Evolutionary conservation across 2,329 filamentous ascomycete species (phyloP), one percentile per base, ranked within the genome.

Genomic region (Cercospora brassicicola): DNA sequence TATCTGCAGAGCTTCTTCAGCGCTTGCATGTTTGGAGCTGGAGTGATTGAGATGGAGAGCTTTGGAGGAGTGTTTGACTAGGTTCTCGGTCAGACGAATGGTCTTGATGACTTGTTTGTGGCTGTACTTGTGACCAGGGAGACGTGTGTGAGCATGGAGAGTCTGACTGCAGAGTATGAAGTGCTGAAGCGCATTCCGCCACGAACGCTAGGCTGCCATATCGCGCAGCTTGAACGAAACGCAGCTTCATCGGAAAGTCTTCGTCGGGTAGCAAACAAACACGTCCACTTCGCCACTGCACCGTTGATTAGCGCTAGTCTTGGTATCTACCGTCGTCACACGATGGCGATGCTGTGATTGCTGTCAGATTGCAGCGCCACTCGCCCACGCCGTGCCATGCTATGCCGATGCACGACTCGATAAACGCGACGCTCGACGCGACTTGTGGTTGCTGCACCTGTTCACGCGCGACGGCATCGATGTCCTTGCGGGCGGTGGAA

Each of bases 1-100:
- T 57, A 61, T 28, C 11, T 60, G 23, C 36, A 65, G 10, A 55
- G 28, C 20, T 67, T 67, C 45, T 39, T 67, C 18, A n/a, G 56
- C 20, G 61, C 66, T 20, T 67, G 56, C 51, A 56, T 33, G 42
- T 23, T 39, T 23, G 66, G 61, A 33, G 31, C 39, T n/a, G 66
- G 62, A 11, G 11, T 36, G 23, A 39, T 67, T 26, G 66, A 64
- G 31, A 56, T 66, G 59, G 33, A 31, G 42, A 56, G 64, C 42
- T 11, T 20, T 31, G 64, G 56, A 23, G 15, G 39, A 18, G 18
- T 61, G 18, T 66, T 60, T 30, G n/a, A n/a, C 20, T 23, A 62
- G 53, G 53, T 10, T 51, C 45, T 51, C 45, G 45, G 11, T 7
- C 45, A 5, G 45, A 23, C 18, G 45, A 11, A 51, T 13, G 10